Conservation (phyloP, 371 early-diverging fungal genomes). For the Dichotomocladium elegans region DNA sequence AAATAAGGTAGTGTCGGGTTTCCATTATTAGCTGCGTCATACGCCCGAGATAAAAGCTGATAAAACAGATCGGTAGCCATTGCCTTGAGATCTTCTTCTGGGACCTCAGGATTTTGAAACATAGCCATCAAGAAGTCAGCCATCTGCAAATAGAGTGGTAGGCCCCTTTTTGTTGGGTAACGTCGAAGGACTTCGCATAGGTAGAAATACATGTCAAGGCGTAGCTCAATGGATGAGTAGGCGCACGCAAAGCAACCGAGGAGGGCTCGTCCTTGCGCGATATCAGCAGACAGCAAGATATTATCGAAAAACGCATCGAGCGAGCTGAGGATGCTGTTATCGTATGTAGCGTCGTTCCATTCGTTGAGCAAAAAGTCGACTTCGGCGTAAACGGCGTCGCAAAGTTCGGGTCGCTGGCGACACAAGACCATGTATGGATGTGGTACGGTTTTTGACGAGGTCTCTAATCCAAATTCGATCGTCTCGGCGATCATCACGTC, state of each 20-base stretch:
- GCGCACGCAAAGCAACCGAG: slow-evolving; percentile 10
- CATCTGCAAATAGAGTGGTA: slow-evolving; percentile 4
- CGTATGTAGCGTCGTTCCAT: not conserved
- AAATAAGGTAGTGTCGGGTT: slow-evolving; percentile 14
- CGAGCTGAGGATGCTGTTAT: not conserved
- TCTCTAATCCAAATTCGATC: not conserved
- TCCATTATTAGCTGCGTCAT: slow-evolving; percentile 14
- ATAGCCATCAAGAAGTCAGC: slow-evolving; percentile 1
- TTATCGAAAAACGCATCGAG: slow-evolving; percentile 14
- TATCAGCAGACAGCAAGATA: slow-evolving; percentile 13
- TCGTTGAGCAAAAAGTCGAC: slow-evolving; percentile 17
- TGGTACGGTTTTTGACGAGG: slow-evolving; percentile 3
- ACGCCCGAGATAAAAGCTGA: slow-evolving; percentile 14
- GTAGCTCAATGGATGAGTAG: not conserved
- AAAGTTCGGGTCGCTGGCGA: slow-evolving; percentile 23
- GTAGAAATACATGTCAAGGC: not conserved
- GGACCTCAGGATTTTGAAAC: slow-evolving; percentile 3
- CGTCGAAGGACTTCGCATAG: slow-evolving; percentile 1
- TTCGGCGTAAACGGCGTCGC: slow-evolving; percentile 17
- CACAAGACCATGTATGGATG: slow-evolving; percentile 26
- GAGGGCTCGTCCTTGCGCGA: slow-evolving; percentile 6
- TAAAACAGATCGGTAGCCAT: slow-evolving; percentile 17
- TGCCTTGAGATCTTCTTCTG: slow-evolving; percentile 4
- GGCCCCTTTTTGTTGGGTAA: not conserved
- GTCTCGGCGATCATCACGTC: not conserved